Conservation (phyloP, 345 rosid genomes). For the Aurinia saxatilis region DNA sequence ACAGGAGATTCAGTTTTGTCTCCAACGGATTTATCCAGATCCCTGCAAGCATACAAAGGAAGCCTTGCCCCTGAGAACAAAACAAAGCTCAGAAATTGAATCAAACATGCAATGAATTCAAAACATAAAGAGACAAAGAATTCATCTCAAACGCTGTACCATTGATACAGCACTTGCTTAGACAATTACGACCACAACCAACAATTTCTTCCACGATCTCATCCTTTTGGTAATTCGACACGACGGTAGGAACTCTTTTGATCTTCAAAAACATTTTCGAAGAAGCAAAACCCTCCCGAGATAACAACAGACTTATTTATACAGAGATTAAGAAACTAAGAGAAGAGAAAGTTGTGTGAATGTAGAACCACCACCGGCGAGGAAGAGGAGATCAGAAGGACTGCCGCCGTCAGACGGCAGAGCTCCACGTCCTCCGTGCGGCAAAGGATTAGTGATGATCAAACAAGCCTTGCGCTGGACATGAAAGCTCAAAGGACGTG, state of each 20-base stretch:
- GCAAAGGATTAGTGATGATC: conserved; percentile 38
- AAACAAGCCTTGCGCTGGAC: conserved; percentile 19
- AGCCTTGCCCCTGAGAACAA: conserved; percentile 53
- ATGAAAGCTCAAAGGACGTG: conserved; percentile 1
- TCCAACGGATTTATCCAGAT: conserved; percentile 24
- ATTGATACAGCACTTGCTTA: conserved; percentile 59
- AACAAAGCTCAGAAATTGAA: neutral
- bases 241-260: conserved; percentile 83
- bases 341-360: neutral
- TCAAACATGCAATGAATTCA: neutral
- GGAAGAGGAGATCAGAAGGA: conserved; percentile 99
- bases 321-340: neutral
- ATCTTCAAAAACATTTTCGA: conserved; percentile 51
- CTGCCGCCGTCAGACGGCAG: conserved; percentile 99
- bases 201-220: conserved; percentile 49
- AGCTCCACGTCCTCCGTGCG: conserved; percentile 99
- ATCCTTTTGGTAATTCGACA: conserved; percentile 77
- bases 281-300: neutral
- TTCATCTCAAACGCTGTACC: conserved; percentile 30
- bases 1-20: conserved; percentile 42
- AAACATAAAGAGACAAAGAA: neutral
- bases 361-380: conserved; percentile 85
- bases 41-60: conserved; percentile 71
- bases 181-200: conserved; percentile 83
- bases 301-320: too few relatives aligned